These are phyloP conservation scores for Castanea sativa DNA, from an alignment of 306 rosid species.

Conservation along the genomic window DNA sequence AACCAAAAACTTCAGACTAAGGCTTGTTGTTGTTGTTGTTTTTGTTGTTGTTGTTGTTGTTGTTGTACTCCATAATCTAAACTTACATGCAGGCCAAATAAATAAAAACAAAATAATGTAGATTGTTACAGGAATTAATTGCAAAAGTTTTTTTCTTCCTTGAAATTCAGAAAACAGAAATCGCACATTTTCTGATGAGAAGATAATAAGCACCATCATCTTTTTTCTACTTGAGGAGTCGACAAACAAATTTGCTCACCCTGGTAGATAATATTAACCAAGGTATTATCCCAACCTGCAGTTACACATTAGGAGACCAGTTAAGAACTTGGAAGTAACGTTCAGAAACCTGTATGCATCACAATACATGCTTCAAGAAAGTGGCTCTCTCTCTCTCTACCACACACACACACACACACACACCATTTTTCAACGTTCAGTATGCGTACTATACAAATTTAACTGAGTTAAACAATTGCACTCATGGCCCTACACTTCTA, in stretches of 20 bases:
- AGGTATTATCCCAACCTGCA: slow-evolving; percentile 89
- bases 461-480: not conserved
- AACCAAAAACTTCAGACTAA: not conserved
- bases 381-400: no score
- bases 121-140: not conserved
- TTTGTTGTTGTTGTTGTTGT: not conserved
- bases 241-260: slow-evolving; percentile 69
- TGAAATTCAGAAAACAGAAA: not conserved
- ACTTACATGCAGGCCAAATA: not conserved
- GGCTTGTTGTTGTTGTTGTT: not conserved
- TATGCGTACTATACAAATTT: not conserved
- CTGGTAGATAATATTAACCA: slow-evolving; percentile 76
- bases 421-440: not conserved
- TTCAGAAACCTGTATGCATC: not conserved
- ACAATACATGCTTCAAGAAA: not conserved
- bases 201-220: slow-evolving; percentile 21
- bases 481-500: not conserved
- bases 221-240: slow-evolving; percentile 33
- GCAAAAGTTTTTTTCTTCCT: not conserved
- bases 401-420: no score
- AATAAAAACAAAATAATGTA: not conserved
- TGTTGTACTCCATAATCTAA: not conserved
- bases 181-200: slow-evolving; percentile 16
- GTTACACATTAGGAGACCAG: not conserved
- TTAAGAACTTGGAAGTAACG: not conserved